phyloP scores from a whole-genome alignment of 495 filamentous ascomycete genomes.

The Xylaria cubensis region DNA sequence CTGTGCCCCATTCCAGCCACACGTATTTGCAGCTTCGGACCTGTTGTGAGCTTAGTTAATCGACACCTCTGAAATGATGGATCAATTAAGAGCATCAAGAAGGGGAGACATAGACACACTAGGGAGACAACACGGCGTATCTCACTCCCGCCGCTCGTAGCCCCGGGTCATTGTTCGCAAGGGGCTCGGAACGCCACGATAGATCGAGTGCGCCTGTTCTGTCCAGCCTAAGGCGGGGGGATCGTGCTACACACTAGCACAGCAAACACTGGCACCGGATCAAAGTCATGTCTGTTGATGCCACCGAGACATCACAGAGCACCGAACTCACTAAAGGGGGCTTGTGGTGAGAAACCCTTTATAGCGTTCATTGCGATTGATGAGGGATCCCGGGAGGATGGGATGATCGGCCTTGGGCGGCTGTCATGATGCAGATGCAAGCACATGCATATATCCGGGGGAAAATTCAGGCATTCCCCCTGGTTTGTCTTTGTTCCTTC shows the following conservation, averaged over 20 bases:
- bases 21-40: constrained; percentile 36
- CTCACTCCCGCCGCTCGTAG: not conserved
- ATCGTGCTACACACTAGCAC: not conserved
- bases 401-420: constrained; percentile 25
- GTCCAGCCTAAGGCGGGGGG: not conserved
- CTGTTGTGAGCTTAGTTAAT: constrained; percentile 31
- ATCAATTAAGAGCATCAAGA: constrained; percentile 21
- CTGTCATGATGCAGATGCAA: constrained; percentile 26
- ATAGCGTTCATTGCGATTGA: not conserved
- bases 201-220: not conserved
- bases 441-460: not conserved
- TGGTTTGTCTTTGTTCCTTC: not conserved
- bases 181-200: not conserved
- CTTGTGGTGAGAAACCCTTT: not conserved
- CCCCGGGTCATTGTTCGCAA: not conserved
- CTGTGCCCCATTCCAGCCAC: constrained; percentile 41
- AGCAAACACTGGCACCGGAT: not conserved
- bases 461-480: not conserved
- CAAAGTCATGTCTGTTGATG: constrained; percentile 19
- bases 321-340: not conserved
- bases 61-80: constrained; percentile 30
- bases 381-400: constrained; percentile 19
- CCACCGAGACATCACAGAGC: constrained; percentile 23
- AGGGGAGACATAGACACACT: constrained; percentile 11
- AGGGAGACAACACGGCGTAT: not conserved